Conservation (phyloP, 345 rosid species). For the Sisymbrium altissimum region DNA sequence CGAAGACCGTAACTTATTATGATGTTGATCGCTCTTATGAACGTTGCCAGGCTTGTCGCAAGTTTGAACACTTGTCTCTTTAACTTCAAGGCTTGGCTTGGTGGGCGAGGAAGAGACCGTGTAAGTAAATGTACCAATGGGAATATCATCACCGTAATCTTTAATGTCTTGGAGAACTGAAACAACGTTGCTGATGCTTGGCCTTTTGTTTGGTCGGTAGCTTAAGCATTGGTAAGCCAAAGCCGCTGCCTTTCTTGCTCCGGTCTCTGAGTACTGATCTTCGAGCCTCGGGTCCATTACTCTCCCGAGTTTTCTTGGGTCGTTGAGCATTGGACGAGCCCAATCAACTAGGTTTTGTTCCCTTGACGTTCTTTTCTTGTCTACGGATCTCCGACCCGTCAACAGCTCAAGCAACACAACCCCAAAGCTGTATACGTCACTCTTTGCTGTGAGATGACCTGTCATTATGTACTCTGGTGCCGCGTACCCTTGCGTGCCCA, state of each 20-base stretch:
- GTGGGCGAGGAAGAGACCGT: slow-evolving; percentile 40
- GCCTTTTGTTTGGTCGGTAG: slow-evolving; percentile 73
- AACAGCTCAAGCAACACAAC: slow-evolving; percentile 63
- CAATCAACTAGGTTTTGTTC: slow-evolving; percentile 61
- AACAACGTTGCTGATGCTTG: slow-evolving; percentile 56
- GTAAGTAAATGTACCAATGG: slow-evolving; percentile 53
- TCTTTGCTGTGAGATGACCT: slow-evolving; percentile 72
- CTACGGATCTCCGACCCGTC: slow-evolving; percentile 55
- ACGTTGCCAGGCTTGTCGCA: slow-evolving; percentile 6
- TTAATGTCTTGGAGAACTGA: slow-evolving; percentile 52
- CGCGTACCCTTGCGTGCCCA: slow-evolving; percentile 94
- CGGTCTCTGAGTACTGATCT: slow-evolving; percentile 75
- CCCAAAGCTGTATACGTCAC: slow-evolving; percentile 74
- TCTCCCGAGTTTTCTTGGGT: slow-evolving; percentile 59
- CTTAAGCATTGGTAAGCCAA: slow-evolving; percentile 78
- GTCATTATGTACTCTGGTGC: slow-evolving; percentile 96
- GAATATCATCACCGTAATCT: slow-evolving; percentile 40
- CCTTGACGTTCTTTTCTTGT: slow-evolving; percentile 46
- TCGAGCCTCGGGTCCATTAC: slow-evolving; percentile 86
- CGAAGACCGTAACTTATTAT: slow-evolving; percentile 16
- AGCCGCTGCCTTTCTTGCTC: slow-evolving; percentile 70
- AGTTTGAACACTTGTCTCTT: slow-evolving; percentile 28
- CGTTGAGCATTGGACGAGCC: slow-evolving; percentile 68
- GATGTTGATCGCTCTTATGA: slow-evolving; percentile 27
- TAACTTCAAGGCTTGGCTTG: slow-evolving; percentile 29